Percentiles rank a stretch among this genome's conserved stretches.
Conservation (phyloP, 2,329 filamentous ascomycete genomes). For the Botryosphaeria agaves region DNA sequence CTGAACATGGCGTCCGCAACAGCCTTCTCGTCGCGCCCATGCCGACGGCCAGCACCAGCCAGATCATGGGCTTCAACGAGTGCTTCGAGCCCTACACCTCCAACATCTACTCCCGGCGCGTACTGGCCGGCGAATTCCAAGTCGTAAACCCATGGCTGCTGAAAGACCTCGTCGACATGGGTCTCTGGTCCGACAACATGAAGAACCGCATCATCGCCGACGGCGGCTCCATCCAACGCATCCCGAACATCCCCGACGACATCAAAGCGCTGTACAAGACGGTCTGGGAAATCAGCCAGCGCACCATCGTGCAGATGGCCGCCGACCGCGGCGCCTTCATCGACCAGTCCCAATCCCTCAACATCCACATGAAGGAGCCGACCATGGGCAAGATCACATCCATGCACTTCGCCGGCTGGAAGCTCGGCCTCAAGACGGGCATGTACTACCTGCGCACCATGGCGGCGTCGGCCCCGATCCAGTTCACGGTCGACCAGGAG, state of each 20-base stretch:
- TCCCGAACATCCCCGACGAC: constrained; percentile 89
- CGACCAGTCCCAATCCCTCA: constrained; percentile 96
- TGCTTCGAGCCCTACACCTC: constrained; percentile 99
- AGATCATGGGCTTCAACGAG: constrained; percentile 98
- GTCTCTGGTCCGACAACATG: constrained; percentile 98
- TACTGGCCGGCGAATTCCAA: constrained; percentile 96
- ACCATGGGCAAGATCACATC: constrained; percentile 99
- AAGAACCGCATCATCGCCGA: constrained; percentile 99
- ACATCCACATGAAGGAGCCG: constrained; percentile 98
- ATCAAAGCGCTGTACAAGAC: constrained; percentile 98
- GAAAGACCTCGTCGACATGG: constrained; percentile 95
- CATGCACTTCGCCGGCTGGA: constrained; percentile 99
- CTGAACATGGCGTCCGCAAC: constrained; percentile 87
- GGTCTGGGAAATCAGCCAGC: constrained; percentile 97
- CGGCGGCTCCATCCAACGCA: constrained; percentile 87
- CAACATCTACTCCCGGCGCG: constrained; percentile 98
- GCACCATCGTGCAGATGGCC: constrained; percentile 90
- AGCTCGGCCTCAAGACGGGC: constrained; percentile 96
- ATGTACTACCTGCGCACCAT: constrained; percentile 99
- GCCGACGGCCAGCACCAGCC: constrained; percentile 92
- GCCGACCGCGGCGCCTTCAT: constrained; percentile 97
- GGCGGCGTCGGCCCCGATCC: constrained; percentile 89
- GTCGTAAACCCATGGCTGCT: constrained; percentile 98
- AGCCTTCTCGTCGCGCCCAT: constrained; percentile 89
- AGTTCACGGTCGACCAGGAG: constrained; percentile 98